These are phyloP conservation scores for Geotrichum aggregatum DNA, from an alignment of 1,139 yeast species.

Conservation along the genomic window DNA sequence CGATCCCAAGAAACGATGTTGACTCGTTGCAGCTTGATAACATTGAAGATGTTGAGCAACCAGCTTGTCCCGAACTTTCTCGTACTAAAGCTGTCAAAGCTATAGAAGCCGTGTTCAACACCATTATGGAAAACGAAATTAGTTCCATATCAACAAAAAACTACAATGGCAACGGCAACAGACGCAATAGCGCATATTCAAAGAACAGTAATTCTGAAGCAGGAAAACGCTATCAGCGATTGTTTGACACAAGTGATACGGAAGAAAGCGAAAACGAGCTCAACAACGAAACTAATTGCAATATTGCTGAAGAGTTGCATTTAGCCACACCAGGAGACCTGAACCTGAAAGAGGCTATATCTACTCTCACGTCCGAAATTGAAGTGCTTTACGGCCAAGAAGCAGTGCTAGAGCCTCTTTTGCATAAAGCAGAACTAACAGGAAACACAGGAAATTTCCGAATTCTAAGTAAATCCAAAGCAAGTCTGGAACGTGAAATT, in stretches of 20 bases:
- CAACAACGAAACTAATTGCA: neutral
- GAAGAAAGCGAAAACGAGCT: conserved; percentile 11
- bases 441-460: conserved; percentile 67
- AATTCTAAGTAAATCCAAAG: conserved; percentile 60
- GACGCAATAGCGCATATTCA: conserved; percentile 31
- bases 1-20: conserved; percentile 6
- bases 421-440: conserved; percentile 77
- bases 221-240: conserved; percentile 5
- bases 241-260: conserved; percentile 14
- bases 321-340: conserved; percentile 69
- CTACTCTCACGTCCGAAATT: conserved; percentile 53
- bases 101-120: conserved; percentile 65
- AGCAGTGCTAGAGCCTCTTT: conserved; percentile 58
- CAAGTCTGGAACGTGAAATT: conserved; percentile 65
- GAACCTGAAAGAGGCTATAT: conserved; percentile 63
- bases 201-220: conserved; percentile 27
- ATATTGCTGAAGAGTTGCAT: conserved; percentile 25
- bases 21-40: conserved; percentile 17
- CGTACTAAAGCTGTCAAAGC: conserved; percentile 42
- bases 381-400: conserved; percentile 59
- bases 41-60: conserved; percentile 13
- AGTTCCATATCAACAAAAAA: conserved; percentile 10
- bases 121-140: conserved; percentile 45
- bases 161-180: neutral
- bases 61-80: conserved; percentile 25